Base-by-base conservation (phyloP, 805 yeast species). In the Ogataea nitratoaversa region DNA sequence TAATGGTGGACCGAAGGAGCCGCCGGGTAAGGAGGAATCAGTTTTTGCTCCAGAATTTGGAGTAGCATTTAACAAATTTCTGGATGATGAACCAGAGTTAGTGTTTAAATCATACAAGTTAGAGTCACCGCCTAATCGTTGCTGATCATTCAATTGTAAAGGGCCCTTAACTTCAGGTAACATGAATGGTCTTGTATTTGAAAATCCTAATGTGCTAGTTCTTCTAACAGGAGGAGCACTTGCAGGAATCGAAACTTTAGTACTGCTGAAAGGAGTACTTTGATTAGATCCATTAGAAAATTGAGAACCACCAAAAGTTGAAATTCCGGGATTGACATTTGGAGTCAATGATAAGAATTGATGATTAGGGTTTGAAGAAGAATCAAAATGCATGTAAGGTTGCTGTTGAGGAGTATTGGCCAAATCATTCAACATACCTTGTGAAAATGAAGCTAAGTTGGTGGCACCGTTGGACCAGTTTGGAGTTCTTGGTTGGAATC, bases 401-500 rank as follows among this genome's bases (percentile, higher is more conserved):
- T 38, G 30, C 16, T 27, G 30, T 6, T 42, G 51, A n/a, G 56
- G 56, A 19, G 56, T 53, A 17, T 49, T 46, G 13, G 54, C 38
- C 22, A 53, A 20, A 30, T 52, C 57, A 25, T 51, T 46, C 20
- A 49, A 36, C 38, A 49, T 42, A 11, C 54, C 44, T 20, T 46
- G 52, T 30, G 45, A 43, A 37, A 43, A 42, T n/a, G 52, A 40
- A 11, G 47, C 43, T 32, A 42, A 35, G 3, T 24, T 18, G 14
- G 46, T 34, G 4, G 42, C 36, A n/a, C 43, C 49, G 17, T 49
- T 32, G 28, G 59, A 47, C 57, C 74, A 65, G 41, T 54, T 57
- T 12, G 72, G 72, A 13, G 72, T 67, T 25, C 43, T 49, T 31
- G 56, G 57, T 38, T 51, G 57, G 54, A 44, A 46, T 42, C 38